These are phyloP conservation scores for Lecanosticta acicola DNA, from an alignment of 2,329 filamentous ascomycete genomes.

Conservation along the genomic window DNA sequence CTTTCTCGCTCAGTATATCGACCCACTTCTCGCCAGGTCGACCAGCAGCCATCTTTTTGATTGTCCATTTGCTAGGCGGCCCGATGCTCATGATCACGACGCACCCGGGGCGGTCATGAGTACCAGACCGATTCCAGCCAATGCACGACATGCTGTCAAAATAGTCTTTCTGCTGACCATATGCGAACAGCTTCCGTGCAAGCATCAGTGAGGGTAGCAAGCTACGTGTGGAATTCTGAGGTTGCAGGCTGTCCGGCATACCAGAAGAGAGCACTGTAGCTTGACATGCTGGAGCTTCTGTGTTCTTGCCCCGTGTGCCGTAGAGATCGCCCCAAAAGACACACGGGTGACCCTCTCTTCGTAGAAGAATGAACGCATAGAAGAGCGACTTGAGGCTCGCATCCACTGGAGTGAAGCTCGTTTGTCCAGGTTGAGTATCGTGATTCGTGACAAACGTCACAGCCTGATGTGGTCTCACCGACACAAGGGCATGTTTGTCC, in stretches of 20 bases:
- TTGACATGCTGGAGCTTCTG: conserved; percentile 42
- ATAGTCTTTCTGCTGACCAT: conserved; percentile 60
- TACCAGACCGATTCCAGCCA: conserved; percentile 53
- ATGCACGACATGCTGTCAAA: conserved; percentile 57
- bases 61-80: conserved; percentile 16
- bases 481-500: conserved; percentile 16
- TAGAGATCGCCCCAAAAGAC: conserved; percentile 68
- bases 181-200: conserved; percentile 60
- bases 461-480: conserved; percentile 23
- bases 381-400: conserved; percentile 66
- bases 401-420: conserved; percentile 57
- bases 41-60: conserved; percentile 59
- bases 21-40: conserved; percentile 57
- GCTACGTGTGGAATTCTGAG: conserved; percentile 32
- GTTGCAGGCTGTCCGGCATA: background rate
- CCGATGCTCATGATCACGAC: conserved; percentile 31
- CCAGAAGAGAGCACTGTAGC: background rate
- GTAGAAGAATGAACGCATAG: conserved; percentile 65
- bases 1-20: conserved; percentile 52
- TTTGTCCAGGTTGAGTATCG: conserved; percentile 61
- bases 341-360: conserved; percentile 57
- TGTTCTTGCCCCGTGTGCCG: conserved; percentile 49
- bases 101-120: conserved; percentile 35
- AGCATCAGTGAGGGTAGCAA: conserved; percentile 54
- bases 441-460: conserved; percentile 65